Percentiles rank a stretch among this genome's conserved stretches.
Evolutionary conservation across 257 asterid species (phyloP).

Genomic region (Ilex asprella): DNA sequence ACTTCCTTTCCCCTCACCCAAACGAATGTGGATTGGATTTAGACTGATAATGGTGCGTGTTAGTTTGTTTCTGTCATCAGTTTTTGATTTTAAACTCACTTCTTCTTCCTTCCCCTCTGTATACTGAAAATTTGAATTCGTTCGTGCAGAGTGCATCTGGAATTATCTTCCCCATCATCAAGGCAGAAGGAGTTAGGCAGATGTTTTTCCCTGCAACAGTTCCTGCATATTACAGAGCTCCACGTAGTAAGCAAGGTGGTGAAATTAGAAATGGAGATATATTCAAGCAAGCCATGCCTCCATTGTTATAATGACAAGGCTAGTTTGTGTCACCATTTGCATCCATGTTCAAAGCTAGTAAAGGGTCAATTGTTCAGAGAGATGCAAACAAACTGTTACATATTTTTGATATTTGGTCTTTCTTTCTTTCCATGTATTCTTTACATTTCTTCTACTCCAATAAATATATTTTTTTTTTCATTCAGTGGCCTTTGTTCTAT

Average conservation of each 20-base stretch:
- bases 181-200: constrained; percentile 55
- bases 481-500: no score
- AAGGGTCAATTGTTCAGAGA: constrained; percentile 6
- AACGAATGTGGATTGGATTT: constrained; percentile 46
- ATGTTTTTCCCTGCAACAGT: constrained; percentile 52
- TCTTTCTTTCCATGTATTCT: not conserved
- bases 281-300: not conserved
- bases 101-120: not conserved
- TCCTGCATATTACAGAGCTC: constrained; percentile 47
- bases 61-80: not conserved
- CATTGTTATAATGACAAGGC: not conserved
- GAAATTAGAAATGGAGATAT: not conserved
- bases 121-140: no score
- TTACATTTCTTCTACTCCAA: not conserved
- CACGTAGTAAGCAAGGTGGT: constrained; percentile 23
- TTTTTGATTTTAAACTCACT: not conserved
- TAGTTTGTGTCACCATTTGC: constrained; percentile 16
- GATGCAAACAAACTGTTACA: constrained; percentile 12
- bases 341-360: constrained; percentile 3
- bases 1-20: constrained; percentile 51
- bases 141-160: constrained; percentile 38
- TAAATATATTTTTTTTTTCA: no score
- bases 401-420: constrained; percentile 11
- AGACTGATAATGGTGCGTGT: constrained; percentile 31
- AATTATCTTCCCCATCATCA: constrained; percentile 47